Evolutionary conservation across 108 stramenopile genomes (phyloP), one percentile per base, ranked within the genome.

Genomic region (Asterionellopsis glacialis): DNA sequence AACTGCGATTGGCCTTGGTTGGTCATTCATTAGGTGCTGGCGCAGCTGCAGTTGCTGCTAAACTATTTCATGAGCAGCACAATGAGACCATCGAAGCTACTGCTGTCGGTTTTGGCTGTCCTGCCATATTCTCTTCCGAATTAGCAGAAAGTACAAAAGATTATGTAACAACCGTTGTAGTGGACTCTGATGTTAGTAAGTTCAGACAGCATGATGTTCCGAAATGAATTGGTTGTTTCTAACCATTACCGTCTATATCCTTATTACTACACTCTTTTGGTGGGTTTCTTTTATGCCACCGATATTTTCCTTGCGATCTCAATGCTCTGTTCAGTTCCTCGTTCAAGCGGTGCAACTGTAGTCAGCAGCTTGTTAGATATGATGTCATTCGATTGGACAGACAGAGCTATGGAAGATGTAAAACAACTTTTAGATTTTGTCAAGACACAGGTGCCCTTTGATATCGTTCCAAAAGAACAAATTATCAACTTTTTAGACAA

Each of bases 1-100:
- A 82, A 45, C 63, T 88, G 1, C 69, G 83, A 11, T 62, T 93
- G 19, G 84, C 71, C 14, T 55, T 91, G 42, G 68, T 91, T 39
- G 90, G 90, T 7, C 87, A 91, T 49, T 74, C 71, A 19, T 59
- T 91, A 6, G 90, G 90, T 10, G 90, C 90, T 12, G 90, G 84
- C 14, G 81, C 84, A 12, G 90, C 85, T 7, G 69, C 87, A 0
- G 88, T 91, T 58, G 81, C 84, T 7, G 89, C 79, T 41, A 82
- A 84, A 52, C 81, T 88, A 45, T 75, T 80, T 62, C 79, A 85
- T 51, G 73, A 64, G 22, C 11, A 76, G 19, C 7, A 33, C 33
- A 45, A 58, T 38, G 61, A 68, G 19, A 41, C 41, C 40, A 63
- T 82, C 25, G 55, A 82, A 18, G 78, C 86, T 11, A 51, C 72